Evolutionary conservation across 345 rosid genomes (phyloP).

Genomic region (Brassica incana): DNA sequence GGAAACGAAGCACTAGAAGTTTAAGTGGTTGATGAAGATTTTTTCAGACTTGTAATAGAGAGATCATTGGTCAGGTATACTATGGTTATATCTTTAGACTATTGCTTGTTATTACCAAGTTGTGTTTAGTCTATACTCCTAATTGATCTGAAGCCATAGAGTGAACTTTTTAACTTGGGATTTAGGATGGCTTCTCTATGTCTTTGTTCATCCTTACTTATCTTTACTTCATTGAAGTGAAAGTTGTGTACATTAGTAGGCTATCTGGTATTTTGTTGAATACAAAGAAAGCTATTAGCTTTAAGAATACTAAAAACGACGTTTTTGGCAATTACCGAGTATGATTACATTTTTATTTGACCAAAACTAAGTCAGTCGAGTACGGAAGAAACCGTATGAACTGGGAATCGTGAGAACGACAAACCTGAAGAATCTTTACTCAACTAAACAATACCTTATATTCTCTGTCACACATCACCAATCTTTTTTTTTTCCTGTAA

Average conservation of each 20-base stretch:
- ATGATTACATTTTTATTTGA: background rate
- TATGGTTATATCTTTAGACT: background rate
- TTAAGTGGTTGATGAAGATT: constrained; percentile 1
- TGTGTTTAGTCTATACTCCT: constrained; percentile 2
- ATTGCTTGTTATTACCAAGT: constrained; percentile 15
- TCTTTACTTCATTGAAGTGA: background rate
- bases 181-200: background rate
- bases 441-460: background rate
- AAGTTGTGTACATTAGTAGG: background rate
- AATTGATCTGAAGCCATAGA: background rate
- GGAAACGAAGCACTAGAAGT: background rate
- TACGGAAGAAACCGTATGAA: background rate
- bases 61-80: background rate
- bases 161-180: background rate
- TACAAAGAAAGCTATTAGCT: background rate
- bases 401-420: background rate
- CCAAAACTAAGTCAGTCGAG: background rate
- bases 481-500: background rate
- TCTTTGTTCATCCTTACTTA: background rate
- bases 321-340: background rate
- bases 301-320: background rate
- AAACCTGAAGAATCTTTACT: background rate
- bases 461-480: background rate
- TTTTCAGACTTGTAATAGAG: background rate
- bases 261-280: background rate